phyloP scores from a whole-genome alignment of 179 eudicot genomes.

The Silene noctiflora region DNA sequence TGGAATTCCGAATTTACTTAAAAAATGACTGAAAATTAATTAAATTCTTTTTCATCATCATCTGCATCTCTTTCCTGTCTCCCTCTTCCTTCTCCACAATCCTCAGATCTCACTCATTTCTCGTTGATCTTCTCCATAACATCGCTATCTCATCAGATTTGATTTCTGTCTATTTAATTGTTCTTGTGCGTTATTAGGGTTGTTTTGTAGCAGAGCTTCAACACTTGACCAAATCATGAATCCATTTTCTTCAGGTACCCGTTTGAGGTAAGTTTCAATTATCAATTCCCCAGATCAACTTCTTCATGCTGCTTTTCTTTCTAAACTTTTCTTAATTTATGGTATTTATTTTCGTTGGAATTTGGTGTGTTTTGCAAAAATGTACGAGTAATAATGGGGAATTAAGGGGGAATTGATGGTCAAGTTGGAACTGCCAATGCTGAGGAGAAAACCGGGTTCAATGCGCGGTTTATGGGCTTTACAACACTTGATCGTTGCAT shows the following conservation, averaged over 20 bases:
- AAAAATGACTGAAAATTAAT: too few species aligned
- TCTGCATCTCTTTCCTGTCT: conserved; percentile 1
- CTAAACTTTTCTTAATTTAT: not conserved
- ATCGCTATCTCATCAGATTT: not conserved
- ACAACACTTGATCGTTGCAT: conserved; percentile 10
- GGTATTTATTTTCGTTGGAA: not conserved
- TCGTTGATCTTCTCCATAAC: conserved; percentile 18
- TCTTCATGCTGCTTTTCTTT: not conserved
- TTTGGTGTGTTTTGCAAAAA: not conserved
- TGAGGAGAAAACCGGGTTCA: not conserved
- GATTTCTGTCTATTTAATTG: not conserved
- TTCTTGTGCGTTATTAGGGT: not conserved
- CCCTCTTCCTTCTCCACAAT: conserved; percentile 3
- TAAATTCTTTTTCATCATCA: too few species aligned
- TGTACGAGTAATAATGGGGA: not conserved
- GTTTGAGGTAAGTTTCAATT: conserved; percentile 58
- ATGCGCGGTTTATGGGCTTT: not conserved
- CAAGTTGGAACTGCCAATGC: not conserved
- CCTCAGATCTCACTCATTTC: conserved; percentile 28
- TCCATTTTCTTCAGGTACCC: conserved; percentile 93
- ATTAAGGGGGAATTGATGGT: not conserved
- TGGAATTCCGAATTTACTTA: too few species aligned
- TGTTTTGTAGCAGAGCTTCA: conserved; percentile 19
- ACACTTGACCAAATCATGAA: conserved; percentile 67
- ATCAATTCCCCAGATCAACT: conserved; percentile 26